A percentile compares a stretch with the other conserved stretches of the same genome.
Conservation (phyloP, 208 protist species). For the Strigomonas culicis region DNA sequence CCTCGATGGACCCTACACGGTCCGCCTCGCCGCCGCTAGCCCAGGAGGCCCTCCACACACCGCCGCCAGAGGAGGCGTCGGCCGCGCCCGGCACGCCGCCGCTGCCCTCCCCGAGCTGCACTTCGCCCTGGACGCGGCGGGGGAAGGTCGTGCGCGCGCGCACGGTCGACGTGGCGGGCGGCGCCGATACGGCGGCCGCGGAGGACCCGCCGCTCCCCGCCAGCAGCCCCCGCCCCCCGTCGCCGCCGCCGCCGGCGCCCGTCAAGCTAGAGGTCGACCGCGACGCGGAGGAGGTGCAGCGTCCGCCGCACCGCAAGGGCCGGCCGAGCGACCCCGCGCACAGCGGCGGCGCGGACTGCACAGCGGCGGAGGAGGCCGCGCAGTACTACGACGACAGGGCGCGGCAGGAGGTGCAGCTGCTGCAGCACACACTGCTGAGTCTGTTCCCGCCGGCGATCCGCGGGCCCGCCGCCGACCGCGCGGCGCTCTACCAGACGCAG, state of each 20-base stretch:
- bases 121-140: no score
- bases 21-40: background rate
- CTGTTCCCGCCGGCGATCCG: no score
- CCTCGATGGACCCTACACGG: no score
- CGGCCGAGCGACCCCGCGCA: no score
- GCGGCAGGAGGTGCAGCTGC: background rate
- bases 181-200: background rate
- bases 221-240: background rate
- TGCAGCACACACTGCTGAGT: background rate
- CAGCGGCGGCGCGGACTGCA: no score
- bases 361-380: background rate
- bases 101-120: background rate
- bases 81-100: background rate
- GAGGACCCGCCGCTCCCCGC: background rate
- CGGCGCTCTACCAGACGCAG: conserved; percentile 1
- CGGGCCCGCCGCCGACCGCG: no score
- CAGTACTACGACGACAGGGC: background rate
- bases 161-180: background rate
- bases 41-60: no score
- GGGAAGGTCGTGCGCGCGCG: no score
- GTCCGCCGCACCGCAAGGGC: no score
- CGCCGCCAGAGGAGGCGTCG: background rate
- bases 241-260: no score
- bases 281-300: no score
- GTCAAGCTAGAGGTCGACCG: background rate